A percentile compares a stretch with the other conserved stretches of the same genome.
These are phyloP conservation scores for Oryza officinalis DNA, from an alignment of 176 grass and related monocot genomes.

Conservation along the genomic window DNA sequence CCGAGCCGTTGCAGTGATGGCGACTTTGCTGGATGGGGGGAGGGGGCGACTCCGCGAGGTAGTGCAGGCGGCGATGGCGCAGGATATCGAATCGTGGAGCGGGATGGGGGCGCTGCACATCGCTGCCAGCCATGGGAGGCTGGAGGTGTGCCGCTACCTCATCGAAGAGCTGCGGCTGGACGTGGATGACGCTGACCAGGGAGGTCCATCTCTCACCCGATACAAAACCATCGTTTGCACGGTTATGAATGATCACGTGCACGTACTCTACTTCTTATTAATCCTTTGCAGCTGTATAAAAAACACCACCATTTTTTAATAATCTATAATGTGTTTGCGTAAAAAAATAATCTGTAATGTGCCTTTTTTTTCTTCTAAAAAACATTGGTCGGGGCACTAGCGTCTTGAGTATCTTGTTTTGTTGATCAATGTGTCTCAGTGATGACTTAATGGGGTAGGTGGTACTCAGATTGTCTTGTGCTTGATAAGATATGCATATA, in stretches of 20 bases:
- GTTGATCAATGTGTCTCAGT: too few species aligned
- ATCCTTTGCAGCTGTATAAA: too few species aligned
- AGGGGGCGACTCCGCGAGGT: conserved; percentile 24
- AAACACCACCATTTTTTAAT: too few species aligned
- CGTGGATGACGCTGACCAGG: neutral
- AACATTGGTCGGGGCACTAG: neutral
- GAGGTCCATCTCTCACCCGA: neutral
- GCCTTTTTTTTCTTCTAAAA: too few species aligned
- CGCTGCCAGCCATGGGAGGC: conserved; percentile 9
- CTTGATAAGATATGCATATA: neutral
- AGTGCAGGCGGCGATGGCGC: neutral
- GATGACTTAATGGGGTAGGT: too few species aligned
- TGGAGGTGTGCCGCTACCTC: conserved; percentile 36
- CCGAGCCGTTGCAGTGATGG: conserved; percentile 7
- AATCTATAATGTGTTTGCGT: too few species aligned
- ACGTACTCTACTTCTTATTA: too few species aligned
- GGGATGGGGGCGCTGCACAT: conserved; percentile 31
- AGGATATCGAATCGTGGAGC: neutral
- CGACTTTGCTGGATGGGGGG: conserved; percentile 14
- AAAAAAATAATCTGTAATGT: too few species aligned
- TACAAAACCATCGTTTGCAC: neutral
- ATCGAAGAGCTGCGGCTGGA: conserved; percentile 16
- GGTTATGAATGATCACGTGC: too few species aligned
- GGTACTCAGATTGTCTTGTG: neutral
- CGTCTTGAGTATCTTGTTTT: neutral